phyloP scores from a whole-genome alignment of 441 rosid species.

The Croton setiger region DNA sequence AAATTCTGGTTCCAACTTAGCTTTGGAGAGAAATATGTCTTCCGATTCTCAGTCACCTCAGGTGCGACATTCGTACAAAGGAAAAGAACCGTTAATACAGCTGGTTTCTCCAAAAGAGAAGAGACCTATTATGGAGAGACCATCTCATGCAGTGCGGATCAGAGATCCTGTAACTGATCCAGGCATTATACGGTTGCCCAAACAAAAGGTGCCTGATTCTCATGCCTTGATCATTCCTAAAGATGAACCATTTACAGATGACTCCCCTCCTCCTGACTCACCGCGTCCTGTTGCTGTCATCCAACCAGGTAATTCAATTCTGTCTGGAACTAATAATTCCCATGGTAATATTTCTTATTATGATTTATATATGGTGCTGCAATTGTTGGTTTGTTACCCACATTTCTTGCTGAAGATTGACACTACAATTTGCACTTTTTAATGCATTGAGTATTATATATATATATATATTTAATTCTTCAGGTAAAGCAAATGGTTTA shows the following conservation, averaged over 20 bases:
- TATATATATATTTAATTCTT: conserved; percentile 28
- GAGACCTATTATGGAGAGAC: conserved; percentile 18
- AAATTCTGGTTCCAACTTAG: conserved; percentile 13
- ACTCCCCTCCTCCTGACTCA: conserved; percentile 20
- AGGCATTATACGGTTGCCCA: conserved; percentile 17
- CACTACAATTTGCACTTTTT: neutral
- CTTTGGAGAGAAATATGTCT: neutral
- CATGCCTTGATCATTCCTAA: conserved; percentile 43
- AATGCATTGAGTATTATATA: conserved; percentile 5
- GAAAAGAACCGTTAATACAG: conserved; percentile 44
- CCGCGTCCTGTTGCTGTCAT: conserved; percentile 42
- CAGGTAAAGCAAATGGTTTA: conserved; percentile 23
- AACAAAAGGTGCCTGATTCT: conserved; percentile 27
- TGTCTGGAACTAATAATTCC: neutral
- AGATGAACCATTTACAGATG: conserved; percentile 53
- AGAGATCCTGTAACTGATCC: conserved; percentile 29
- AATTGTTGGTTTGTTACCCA: neutral
- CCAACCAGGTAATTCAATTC: conserved; percentile 47
- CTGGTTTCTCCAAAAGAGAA: conserved; percentile 25
- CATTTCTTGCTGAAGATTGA: neutral
- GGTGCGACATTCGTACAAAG: conserved; percentile 29
- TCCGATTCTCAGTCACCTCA: conserved; percentile 22
- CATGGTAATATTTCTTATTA: neutral
- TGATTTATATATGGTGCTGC: neutral
- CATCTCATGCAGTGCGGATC: conserved; percentile 26